A percentile compares a stretch with the other conserved stretches of the same genome.
These are phyloP conservation scores for Pseudocercospora ulei DNA, from an alignment of 2,329 filamentous ascomycete species.

Conservation along the genomic window DNA sequence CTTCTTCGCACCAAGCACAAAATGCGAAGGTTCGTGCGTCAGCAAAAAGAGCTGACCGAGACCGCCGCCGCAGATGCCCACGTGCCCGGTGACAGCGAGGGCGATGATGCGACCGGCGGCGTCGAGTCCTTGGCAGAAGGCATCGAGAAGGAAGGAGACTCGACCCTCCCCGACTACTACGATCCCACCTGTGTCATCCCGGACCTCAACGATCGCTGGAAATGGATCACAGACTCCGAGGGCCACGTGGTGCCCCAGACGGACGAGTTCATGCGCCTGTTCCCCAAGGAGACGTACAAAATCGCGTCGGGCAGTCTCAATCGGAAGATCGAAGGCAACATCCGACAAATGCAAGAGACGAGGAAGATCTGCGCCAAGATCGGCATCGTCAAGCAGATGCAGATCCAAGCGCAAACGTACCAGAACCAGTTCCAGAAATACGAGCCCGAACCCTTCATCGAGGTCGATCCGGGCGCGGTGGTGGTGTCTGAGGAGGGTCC, in stretches of 20 bases:
- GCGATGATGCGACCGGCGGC: conserved; percentile 40
- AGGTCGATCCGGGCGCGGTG: conserved; percentile 77
- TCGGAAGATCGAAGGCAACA: conserved; percentile 77
- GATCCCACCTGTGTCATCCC: conserved; percentile 77
- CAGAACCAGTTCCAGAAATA: conserved; percentile 98
- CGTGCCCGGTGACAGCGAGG: conserved; percentile 39
- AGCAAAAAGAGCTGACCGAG: conserved; percentile 49
- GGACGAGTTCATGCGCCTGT: conserved; percentile 70
- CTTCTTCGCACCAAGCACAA: conserved; percentile 72
- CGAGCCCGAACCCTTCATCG: conserved; percentile 76
- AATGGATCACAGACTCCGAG: conserved; percentile 83
- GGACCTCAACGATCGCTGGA: conserved; percentile 65
- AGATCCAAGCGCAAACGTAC: conserved; percentile 94
- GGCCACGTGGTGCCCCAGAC: conserved; percentile 80
- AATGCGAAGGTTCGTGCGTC: conserved; percentile 79
- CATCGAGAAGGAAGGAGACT: conserved; percentile 82
- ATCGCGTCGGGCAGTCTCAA: conserved; percentile 64
- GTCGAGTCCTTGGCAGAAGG: conserved; percentile 81
- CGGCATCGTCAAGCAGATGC: conserved; percentile 98
- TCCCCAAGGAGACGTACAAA: conserved; percentile 64
- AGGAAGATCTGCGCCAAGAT: conserved; percentile 94
- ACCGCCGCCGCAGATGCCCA: conserved; percentile 37
- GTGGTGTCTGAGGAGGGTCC: conserved; percentile 82
- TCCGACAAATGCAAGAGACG: conserved; percentile 92
- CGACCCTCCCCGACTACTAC: conserved; percentile 87